phyloP scores from a whole-genome alignment of 257 asterid genomes.

The Hygrophila difformis region DNA sequence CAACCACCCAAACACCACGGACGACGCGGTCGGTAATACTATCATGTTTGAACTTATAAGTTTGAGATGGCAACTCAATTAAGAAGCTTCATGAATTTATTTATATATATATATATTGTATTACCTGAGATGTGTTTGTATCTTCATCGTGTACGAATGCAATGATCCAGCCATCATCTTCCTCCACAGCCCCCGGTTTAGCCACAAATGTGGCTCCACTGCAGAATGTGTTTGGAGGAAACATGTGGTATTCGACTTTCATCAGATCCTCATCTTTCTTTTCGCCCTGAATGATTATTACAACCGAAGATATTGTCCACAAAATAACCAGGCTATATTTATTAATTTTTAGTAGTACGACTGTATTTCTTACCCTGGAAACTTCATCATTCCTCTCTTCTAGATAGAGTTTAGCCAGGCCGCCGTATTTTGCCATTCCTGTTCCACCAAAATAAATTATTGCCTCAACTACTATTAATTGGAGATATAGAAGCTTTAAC shows the following conservation, averaged over 20 bases:
- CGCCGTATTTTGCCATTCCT: constrained; percentile 45
- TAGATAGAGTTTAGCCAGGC: constrained; percentile 32
- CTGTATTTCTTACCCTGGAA: constrained; percentile 9
- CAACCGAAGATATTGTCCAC: too few relatives aligned
- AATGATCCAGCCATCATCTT: constrained; percentile 35
- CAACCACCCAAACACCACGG: neutral
- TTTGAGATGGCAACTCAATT: too few relatives aligned
- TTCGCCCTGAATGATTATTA: too few relatives aligned
- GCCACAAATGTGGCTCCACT: constrained; percentile 20
- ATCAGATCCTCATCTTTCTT: neutral
- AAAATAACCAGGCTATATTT: too few relatives aligned
- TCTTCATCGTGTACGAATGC: constrained; percentile 18
- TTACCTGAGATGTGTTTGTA: constrained; percentile 16
- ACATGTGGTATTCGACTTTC: constrained; percentile 19
- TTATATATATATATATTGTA: too few relatives aligned
- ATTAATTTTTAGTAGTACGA: too few relatives aligned
- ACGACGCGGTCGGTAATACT: too few relatives aligned
- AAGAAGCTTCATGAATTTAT: neutral
- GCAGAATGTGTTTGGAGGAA: constrained; percentile 19
- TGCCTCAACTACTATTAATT: neutral
- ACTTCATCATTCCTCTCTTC: neutral
- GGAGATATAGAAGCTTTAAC: neutral
- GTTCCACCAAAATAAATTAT: neutral
- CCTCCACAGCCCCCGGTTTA: constrained; percentile 12
- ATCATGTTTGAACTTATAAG: too few relatives aligned